phyloP scores from a whole-genome alignment of 2,329 filamentous ascomycete genomes.

The Neofusicoccum parvum region DNA sequence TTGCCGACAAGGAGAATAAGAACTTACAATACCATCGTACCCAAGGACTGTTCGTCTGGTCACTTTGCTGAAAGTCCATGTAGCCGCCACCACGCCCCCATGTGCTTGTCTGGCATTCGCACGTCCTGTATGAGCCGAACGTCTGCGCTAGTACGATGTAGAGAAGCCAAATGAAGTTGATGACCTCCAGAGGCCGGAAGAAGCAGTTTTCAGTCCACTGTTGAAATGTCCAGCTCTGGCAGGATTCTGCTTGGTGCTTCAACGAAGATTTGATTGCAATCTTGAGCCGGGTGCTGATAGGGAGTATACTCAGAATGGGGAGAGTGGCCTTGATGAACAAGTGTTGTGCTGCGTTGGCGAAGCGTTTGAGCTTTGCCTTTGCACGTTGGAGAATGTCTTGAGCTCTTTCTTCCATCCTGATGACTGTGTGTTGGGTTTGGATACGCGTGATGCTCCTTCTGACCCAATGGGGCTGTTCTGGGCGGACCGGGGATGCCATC shows the following conservation, averaged over 20 bases:
- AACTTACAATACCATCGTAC: constrained; percentile 32
- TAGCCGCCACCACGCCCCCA: constrained; percentile 46
- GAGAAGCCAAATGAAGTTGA: constrained; percentile 43
- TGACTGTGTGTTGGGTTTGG: background rate
- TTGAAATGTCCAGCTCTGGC: constrained; percentile 3
- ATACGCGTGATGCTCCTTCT: background rate
- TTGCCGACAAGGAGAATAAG: background rate
- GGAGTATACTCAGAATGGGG: constrained; percentile 21
- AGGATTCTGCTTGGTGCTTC: background rate
- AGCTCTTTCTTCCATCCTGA: background rate
- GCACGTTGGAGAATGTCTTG: constrained; percentile 7
- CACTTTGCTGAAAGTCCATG: constrained; percentile 38
- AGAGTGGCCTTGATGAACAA: constrained; percentile 10
- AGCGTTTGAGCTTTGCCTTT: constrained; percentile 4
- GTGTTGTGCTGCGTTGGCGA: constrained; percentile 7
- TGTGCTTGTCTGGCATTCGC: constrained; percentile 43
- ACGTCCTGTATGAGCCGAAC: constrained; percentile 46
- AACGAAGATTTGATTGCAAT: background rate
- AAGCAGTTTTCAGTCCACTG: constrained; percentile 31
- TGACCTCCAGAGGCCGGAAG: constrained; percentile 37
- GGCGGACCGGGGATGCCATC: constrained; percentile 24
- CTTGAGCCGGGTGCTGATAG: constrained; percentile 6
- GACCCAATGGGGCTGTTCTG: constrained; percentile 17
- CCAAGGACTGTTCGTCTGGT: constrained; percentile 34
- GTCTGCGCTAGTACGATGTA: constrained; percentile 46